phyloP scores from a whole-genome alignment of 2,329 filamentous ascomycete genomes.

The Colletotrichum sp. region DNA sequence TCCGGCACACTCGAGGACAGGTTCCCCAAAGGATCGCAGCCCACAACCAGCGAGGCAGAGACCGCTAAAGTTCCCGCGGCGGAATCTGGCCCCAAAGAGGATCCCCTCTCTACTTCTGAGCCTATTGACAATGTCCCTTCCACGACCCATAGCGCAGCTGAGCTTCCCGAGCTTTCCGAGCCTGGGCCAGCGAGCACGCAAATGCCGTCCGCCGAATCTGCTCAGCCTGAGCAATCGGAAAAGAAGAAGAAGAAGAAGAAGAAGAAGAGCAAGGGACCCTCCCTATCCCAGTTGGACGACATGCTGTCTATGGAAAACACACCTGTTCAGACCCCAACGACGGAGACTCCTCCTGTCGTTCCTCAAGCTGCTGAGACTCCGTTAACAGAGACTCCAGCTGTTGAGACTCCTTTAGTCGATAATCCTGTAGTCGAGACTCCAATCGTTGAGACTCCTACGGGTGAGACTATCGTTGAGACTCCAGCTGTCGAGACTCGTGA shows the following conservation, averaged over 20 bases:
- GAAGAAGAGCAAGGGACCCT: slow-evolving; percentile 21
- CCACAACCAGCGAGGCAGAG: not conserved
- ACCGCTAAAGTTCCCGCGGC: not conserved
- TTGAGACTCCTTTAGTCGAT: not conserved
- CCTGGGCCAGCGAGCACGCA: not conserved
- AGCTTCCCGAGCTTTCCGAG: not conserved
- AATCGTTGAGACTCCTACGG: not conserved
- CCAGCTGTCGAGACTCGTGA: not conserved
- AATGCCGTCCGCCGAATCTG: not conserved
- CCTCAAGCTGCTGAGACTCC: not conserved
- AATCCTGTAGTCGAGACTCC: not conserved
- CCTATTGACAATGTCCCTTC: not conserved
- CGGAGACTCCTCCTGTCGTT: not conserved
- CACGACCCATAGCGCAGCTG: not conserved
- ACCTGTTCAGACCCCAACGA: not conserved
- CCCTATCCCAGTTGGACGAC: not conserved
- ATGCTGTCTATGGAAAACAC: not conserved
- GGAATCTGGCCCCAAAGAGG: not conserved
- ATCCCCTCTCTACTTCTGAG: not conserved
- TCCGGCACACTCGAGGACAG: not conserved
- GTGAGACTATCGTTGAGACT: not conserved
- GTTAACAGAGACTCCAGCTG: not conserved
- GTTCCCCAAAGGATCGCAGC: not conserved
- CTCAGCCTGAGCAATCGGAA: slow-evolving; percentile 6
- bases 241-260: slow-evolving; percentile 30